Conservation (phyloP, 2,329 filamentous ascomycete genomes). For the Hypoxylon sp. region DNA sequence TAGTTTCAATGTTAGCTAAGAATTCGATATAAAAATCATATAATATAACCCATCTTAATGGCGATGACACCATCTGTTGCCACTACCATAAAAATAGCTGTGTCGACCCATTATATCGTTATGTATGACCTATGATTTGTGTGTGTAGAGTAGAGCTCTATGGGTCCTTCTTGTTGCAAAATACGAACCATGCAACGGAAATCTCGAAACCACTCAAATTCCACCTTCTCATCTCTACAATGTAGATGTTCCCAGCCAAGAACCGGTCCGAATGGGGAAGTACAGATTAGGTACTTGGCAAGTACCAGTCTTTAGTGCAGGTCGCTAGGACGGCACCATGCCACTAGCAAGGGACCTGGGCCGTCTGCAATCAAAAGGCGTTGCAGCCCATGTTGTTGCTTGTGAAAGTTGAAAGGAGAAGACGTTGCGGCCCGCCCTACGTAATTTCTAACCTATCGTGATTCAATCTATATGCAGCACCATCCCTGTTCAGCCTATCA, state of each 20-base stretch:
- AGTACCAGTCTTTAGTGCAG: constrained; percentile 10
- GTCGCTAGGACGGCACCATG: constrained; percentile 24
- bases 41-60: constrained; percentile 2
- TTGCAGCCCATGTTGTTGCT: constrained; percentile 12
- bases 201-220: constrained; percentile 25
- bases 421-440: constrained; percentile 21
- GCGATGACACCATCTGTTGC: not conserved
- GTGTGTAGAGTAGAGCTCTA: too few species aligned
- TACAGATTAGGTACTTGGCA: constrained; percentile 6
- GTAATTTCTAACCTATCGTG: constrained; percentile 21
- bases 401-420: constrained; percentile 23
- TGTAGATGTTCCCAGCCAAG: constrained; percentile 25
- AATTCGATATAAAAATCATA: too few species aligned
- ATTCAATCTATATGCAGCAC: constrained; percentile 12
- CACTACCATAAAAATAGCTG: constrained; percentile 18
- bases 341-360: constrained; percentile 15
- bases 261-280: constrained; percentile 34
- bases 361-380: constrained; percentile 12
- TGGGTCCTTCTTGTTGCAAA: not conserved
- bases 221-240: too few species aligned
- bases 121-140: too few species aligned
- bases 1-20: too few species aligned
- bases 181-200: constrained; percentile 17
- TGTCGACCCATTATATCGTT: not conserved
- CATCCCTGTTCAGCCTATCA: not conserved